Conservation (phyloP, 495 filamentous ascomycete species). For the Chaetomium fimeti region DNA sequence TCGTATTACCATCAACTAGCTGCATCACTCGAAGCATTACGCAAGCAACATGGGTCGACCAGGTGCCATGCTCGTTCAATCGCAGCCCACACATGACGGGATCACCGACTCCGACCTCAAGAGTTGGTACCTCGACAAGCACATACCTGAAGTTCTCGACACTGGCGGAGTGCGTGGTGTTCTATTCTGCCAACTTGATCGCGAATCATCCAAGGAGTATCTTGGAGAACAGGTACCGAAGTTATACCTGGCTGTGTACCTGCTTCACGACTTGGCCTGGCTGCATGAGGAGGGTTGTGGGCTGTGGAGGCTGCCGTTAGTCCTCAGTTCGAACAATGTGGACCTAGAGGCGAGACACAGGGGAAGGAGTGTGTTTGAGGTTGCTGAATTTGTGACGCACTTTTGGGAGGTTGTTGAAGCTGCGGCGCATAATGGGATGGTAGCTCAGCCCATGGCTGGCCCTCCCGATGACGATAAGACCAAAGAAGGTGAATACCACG, state of each 20-base stretch:
- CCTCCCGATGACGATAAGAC: no score
- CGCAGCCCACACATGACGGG: not conserved
- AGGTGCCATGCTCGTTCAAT: not conserved
- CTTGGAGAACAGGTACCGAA: not conserved
- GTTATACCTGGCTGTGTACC: constrained; percentile 33
- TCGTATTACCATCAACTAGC: not conserved
- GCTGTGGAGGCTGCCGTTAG: constrained; percentile 19
- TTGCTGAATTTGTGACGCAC: constrained; percentile 19
- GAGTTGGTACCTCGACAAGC: constrained; percentile 34
- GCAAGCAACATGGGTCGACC: not conserved
- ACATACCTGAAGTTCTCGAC: constrained; percentile 32
- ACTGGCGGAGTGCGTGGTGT: constrained; percentile 22
- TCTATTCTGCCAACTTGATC: not conserved
- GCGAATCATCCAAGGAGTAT: not conserved
- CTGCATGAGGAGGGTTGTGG: constrained; percentile 12
- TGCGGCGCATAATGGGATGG: no score
- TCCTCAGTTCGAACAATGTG: constrained; percentile 2
- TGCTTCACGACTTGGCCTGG: constrained; percentile 28
- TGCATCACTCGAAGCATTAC: not conserved
- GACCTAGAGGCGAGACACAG: not conserved
- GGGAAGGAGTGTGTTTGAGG: constrained; percentile 18
- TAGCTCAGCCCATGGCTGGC: no score
- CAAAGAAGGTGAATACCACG: no score
- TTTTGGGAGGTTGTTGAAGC: no score
- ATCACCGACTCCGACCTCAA: constrained; percentile 23